These are phyloP conservation scores for Aspergillus saccharolyticus DNA, from an alignment of 495 filamentous ascomycete genomes.

Conservation along the genomic window DNA sequence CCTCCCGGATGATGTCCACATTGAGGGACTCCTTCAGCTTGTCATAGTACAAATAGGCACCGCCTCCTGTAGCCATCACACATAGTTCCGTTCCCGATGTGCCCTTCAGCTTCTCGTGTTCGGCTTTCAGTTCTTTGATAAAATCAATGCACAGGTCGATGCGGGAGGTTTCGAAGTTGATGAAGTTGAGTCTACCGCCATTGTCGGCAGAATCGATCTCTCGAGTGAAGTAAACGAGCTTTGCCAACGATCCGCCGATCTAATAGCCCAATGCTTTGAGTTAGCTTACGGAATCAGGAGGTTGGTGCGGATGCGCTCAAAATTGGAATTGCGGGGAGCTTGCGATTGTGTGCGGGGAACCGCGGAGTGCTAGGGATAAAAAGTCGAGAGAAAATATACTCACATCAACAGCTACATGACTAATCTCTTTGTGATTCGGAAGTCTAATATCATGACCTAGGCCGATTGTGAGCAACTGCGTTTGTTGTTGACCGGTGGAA, in stretches of 20 bases:
- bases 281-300: conserved; percentile 18
- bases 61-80: conserved; percentile 92
- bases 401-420: conserved; percentile 95
- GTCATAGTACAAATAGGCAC: conserved; percentile 94
- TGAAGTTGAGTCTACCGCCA: conserved; percentile 88
- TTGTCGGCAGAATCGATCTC: conserved; percentile 72
- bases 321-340: conserved; percentile 31
- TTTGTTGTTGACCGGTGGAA: neutral
- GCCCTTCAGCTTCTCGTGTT: conserved; percentile 70
- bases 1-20: conserved; percentile 84
- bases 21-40: conserved; percentile 73
- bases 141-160: conserved; percentile 90
- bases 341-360: conserved; percentile 30
- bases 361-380: conserved; percentile 11
- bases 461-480: neutral
- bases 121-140: conserved; percentile 73
- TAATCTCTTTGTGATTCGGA: conserved; percentile 89
- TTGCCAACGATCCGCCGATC: conserved; percentile 94
- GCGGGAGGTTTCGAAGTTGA: conserved; percentile 89
- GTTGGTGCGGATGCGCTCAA: neutral
- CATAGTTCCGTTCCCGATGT: conserved; percentile 60
- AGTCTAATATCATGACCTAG: conserved; percentile 78
- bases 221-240: conserved; percentile 93
- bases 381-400: conserved; percentile 28
- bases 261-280: conserved; percentile 29